Conservation (phyloP, 345 rosid genomes). For the Jatropha curcas region DNA sequence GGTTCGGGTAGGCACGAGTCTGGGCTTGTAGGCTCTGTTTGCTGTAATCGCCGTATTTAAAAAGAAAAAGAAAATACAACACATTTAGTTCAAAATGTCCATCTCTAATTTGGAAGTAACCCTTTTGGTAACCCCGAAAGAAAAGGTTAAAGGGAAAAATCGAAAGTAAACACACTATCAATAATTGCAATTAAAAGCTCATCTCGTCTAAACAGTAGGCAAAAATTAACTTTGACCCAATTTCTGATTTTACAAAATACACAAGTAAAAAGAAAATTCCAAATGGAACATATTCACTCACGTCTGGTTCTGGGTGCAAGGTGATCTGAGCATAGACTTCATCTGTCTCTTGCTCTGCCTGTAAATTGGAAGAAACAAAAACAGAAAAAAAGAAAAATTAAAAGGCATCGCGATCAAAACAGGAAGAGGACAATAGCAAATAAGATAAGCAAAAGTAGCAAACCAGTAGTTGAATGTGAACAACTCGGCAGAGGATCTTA, state of each 20-base stretch:
- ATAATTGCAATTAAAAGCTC: background rate
- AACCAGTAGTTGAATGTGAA: conserved; percentile 76
- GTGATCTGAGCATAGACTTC: conserved; percentile 95
- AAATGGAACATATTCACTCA: conserved; percentile 34
- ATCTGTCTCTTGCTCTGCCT: conserved; percentile 97
- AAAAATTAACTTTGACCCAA: background rate
- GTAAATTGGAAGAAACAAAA: conserved; percentile 22
- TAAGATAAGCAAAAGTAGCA: conserved; percentile 4
- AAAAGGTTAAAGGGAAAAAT: background rate
- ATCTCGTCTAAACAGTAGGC: background rate
- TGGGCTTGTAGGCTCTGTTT: conserved; percentile 54
- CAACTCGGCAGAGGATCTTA: conserved; percentile 80
- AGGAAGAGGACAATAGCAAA: background rate
- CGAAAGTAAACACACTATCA: background rate
- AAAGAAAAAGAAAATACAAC: background rate
- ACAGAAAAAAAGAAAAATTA: background rate
- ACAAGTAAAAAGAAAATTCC: background rate
- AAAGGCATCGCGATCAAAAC: background rate
- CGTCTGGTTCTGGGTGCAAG: conserved; percentile 63
- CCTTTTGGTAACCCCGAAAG: background rate
- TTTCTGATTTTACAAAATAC: conserved; percentile 1
- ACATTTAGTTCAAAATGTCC: background rate
- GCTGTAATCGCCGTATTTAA: conserved; percentile 34
- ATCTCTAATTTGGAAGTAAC: background rate
- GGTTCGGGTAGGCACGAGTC: conserved; percentile 47